These are phyloP conservation scores for Theileria annulata DNA, from an alignment of 169 alveolate genomes.

Conservation along the genomic window DNA sequence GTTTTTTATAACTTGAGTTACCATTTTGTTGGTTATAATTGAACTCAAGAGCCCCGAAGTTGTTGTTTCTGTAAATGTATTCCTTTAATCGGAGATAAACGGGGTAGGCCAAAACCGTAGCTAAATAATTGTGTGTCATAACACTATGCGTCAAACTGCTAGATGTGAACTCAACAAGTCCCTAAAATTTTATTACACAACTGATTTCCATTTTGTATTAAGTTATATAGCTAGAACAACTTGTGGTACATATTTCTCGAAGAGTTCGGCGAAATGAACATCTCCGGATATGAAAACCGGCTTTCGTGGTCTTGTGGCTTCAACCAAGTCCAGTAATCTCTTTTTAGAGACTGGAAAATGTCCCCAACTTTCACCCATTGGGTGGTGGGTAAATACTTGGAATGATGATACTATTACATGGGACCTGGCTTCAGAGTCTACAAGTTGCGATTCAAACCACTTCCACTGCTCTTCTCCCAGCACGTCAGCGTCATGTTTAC, in stretches of 20 bases:
- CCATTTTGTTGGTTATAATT: conserved; percentile 31
- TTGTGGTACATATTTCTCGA: conserved; percentile 66
- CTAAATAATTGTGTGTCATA: not conserved
- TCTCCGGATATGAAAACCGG: conserved; percentile 84
- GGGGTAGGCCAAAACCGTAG: conserved; percentile 16
- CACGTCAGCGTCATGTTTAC: conserved; percentile 81
- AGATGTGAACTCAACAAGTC: conserved; percentile 58
- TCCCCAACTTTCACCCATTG: conserved; percentile 82
- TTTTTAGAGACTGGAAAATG: conserved; percentile 76
- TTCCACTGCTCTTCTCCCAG: conserved; percentile 88
- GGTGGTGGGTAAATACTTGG: conserved; percentile 73
- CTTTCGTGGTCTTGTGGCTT: conserved; percentile 77
- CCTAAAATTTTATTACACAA: conserved; percentile 14
- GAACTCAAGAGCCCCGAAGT: conserved; percentile 57
- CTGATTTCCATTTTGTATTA: not conserved
- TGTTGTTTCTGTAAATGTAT: conserved; percentile 43
- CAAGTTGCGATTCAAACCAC: conserved; percentile 86
- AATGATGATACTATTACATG: conserved; percentile 85
- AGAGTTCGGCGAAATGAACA: conserved; percentile 75
- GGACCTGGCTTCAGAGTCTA: conserved; percentile 80
- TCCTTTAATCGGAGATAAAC: conserved; percentile 7
- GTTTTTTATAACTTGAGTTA: not conserved
- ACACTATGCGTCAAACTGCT: conserved; percentile 65
- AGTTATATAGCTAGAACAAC: conserved; percentile 3
- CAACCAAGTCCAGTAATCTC: conserved; percentile 66